These are phyloP conservation scores for Gymnopilus dilepis DNA, from an alignment of 768 basidiomycete genomes.

Conservation along the genomic window DNA sequence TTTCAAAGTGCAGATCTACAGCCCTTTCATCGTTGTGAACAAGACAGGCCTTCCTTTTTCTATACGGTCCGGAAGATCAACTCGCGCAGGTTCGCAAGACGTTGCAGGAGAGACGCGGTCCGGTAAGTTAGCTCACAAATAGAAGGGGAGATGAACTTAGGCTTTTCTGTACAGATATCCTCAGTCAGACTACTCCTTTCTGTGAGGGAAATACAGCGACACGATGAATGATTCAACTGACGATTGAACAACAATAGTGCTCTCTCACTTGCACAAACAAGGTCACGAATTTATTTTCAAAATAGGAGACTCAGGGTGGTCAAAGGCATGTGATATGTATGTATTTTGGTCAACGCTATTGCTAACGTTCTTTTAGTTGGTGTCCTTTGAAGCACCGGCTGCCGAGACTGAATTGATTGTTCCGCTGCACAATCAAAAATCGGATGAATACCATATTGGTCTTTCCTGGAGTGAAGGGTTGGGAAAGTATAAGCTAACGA, in stretches of 20 bases:
- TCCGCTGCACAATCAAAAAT: constrained; percentile 61
- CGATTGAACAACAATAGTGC: constrained; percentile 54
- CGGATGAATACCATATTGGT: constrained; percentile 79
- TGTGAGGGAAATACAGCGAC: constrained; percentile 53
- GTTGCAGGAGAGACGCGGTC: constrained; percentile 80
- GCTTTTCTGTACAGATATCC: constrained; percentile 26
- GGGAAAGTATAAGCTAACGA: constrained; percentile 97
- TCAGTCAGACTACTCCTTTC: constrained; percentile 72
- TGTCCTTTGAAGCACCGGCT: constrained; percentile 90
- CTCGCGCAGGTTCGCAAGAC: constrained; percentile 69
- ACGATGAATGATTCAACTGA: background rate
- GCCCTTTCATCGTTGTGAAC: constrained; percentile 89
- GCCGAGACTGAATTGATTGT: constrained; percentile 88
- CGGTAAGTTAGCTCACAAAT: constrained; percentile 49
- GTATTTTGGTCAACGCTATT: background rate
- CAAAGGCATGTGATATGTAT: constrained; percentile 57
- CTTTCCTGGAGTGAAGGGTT: constrained; percentile 91
- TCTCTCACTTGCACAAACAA: constrained; percentile 81
- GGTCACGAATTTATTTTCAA: constrained; percentile 86
- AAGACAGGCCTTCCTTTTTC: constrained; percentile 89
- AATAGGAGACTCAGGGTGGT: constrained; percentile 87
- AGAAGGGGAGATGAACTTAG: too few relatives aligned
- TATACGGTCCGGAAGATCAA: constrained; percentile 66
- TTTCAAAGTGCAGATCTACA: constrained; percentile 94
- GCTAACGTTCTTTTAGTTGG: constrained; percentile 48